Conservation (phyloP, 23 red algal genomes). For the Gracilaria caudata region DNA sequence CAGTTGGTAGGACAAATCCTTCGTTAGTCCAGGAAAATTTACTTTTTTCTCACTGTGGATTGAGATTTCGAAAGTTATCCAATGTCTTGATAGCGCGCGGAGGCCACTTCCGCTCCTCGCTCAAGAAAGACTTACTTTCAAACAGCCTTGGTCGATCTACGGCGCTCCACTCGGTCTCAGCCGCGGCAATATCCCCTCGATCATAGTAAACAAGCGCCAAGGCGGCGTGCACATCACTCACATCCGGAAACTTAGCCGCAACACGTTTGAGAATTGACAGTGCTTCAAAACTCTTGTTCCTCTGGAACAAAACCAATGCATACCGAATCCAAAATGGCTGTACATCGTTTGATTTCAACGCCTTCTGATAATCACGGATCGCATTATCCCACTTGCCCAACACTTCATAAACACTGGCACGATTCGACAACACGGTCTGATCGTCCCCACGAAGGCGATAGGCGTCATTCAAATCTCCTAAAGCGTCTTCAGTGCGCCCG, state of each 20-base stretch:
- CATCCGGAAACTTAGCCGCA: slow-evolving; percentile 38
- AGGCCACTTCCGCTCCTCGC: slow-evolving; percentile 75
- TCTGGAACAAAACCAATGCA: slow-evolving; percentile 81
- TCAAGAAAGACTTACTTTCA: slow-evolving; percentile 61
- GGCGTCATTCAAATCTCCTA: slow-evolving; percentile 63
- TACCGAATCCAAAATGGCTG: slow-evolving; percentile 95
- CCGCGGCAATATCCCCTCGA: slow-evolving; percentile 64
- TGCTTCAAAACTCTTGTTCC: slow-evolving; percentile 66
- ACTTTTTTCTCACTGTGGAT: not conserved
- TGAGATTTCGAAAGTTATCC: slow-evolving; percentile 64
- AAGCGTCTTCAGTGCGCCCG: slow-evolving; percentile 15
- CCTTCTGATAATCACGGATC: slow-evolving; percentile 81
- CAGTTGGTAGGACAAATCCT: not conserved
- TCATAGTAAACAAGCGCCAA: slow-evolving; percentile 80
- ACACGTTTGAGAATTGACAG: slow-evolving; percentile 87
- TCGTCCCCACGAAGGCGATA: slow-evolving; percentile 34
- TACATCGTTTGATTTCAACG: slow-evolving; percentile 84
- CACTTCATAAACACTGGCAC: slow-evolving; percentile 66
- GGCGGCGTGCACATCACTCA: slow-evolving; percentile 75
- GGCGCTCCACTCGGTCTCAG: slow-evolving; percentile 84
- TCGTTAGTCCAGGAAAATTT: not conserved
- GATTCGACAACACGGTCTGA: slow-evolving; percentile 72
- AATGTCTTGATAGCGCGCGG: slow-evolving; percentile 74
- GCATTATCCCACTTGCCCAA: slow-evolving; percentile 84
- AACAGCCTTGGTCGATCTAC: slow-evolving; percentile 80